Evolutionary conservation across 2,329 filamentous ascomycete genomes (phyloP), one percentile per base, ranked within the genome.

Genomic region (Metarhizium anisopliae): DNA sequence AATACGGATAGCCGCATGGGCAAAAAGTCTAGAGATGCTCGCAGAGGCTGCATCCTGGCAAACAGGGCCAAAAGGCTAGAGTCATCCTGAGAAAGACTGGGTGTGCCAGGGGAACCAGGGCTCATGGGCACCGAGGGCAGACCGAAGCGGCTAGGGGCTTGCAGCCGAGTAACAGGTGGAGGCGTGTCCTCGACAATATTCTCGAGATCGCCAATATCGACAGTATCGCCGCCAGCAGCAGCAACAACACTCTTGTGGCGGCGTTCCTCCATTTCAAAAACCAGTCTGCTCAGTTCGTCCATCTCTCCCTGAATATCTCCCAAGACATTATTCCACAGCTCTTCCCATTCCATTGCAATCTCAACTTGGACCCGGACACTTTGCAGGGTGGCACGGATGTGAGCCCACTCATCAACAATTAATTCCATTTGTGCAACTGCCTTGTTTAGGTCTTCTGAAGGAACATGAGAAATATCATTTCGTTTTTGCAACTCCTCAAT

Each of bases 301-400:
- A 84, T 86, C 72, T 99, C 94, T 59, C 86, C 84, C 53, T 92
- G 89, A 59, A 97, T 96, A 68, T 97, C 93, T 49, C 92, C 93
- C 2, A 99, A 77, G 3, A 97, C 93, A 60, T 82, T 90, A 63
- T 90, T 90, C 93, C 94, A 97, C 40, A 99, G 78, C 72, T 97
- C 92, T 70, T 96, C 92, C 93, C 93, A 99, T 67, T 99, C 94
- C 91, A 97, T 95, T 50, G 94, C 94, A 57, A 96, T 85, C 70
- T 97, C 94, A 18, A 99, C 93, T 67, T 97, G 93, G 51, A 82
- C 82, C 68, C 95, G 95, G 55, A 96, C 87, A 30, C 74, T 85
- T 60, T 87, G 87, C 52, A 99, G 75, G 1, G 87, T 86, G 47
- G 76, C 78, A 64, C 90, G 88, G 64, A 96, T 93, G 61, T 85